A percentile compares a stretch with the other conserved stretches of the same genome.
Conservation (phyloP, 495 filamentous ascomycete genomes). For the Penicillium simplicissimum region DNA sequence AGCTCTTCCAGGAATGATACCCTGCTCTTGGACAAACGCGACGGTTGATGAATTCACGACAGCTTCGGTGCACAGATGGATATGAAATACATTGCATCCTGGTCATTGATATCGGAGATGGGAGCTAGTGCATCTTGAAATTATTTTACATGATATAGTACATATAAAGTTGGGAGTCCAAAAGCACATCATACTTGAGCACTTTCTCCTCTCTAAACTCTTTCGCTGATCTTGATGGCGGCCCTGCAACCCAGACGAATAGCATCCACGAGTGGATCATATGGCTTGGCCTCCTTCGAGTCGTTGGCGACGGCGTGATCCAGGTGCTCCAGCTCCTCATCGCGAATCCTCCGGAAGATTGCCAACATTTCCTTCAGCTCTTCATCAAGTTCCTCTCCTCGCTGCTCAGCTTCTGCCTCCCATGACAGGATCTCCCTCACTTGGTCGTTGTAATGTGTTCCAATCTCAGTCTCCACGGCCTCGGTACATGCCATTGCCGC, state of each 20-base stretch:
- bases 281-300: slow-evolving; percentile 81
- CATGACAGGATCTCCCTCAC: slow-evolving; percentile 78
- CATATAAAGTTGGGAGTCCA: neutral
- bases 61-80: neutral
- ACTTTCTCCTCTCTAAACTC: slow-evolving; percentile 50
- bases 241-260: slow-evolving; percentile 86
- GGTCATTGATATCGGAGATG: neutral
- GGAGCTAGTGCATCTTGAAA: neutral
- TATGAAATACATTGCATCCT: neutral
- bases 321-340: slow-evolving; percentile 96
- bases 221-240: slow-evolving; percentile 92
- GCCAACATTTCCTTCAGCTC: slow-evolving; percentile 73
- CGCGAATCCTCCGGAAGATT: slow-evolving; percentile 79
- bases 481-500: slow-evolving; percentile 99
- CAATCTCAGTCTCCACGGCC: slow-evolving; percentile 98
- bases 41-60: neutral
- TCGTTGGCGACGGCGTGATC: slow-evolving; percentile 94
- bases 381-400: slow-evolving; percentile 74
- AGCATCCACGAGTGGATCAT: slow-evolving; percentile 83
- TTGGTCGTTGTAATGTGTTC: slow-evolving; percentile 92
- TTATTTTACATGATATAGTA: slow-evolving; percentile 4
- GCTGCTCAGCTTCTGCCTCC: slow-evolving; percentile 61
- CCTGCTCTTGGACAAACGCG: slow-evolving; percentile 5
- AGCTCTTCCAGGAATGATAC: slow-evolving; percentile 13
- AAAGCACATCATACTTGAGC: neutral